phyloP scores from a whole-genome alignment of 768 basidiomycete genomes.

The Termitomyces sp. region DNA sequence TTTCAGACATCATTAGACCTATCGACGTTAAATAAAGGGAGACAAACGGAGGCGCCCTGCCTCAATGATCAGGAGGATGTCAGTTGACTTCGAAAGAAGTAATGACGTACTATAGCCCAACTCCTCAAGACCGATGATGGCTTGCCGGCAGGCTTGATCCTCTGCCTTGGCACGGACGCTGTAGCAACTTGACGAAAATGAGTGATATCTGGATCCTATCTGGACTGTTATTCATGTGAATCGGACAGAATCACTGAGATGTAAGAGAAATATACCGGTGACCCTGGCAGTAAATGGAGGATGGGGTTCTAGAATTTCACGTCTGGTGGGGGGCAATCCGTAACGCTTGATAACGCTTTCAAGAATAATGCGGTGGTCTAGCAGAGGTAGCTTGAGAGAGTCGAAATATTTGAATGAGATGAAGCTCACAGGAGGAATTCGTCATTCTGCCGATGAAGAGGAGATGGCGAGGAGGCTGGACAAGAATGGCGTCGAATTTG shows the following conservation, averaged over 20 bases:
- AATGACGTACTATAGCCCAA: not conserved
- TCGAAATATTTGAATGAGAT: not conserved
- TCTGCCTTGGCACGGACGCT: not conserved
- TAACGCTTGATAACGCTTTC: not conserved
- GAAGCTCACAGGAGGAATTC: not conserved
- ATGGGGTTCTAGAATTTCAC: not conserved
- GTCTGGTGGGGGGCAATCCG: not conserved
- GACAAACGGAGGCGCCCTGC: not conserved
- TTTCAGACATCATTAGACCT: not conserved
- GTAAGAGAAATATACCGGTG: not conserved
- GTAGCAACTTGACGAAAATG: not conserved
- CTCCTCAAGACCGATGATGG: not conserved
- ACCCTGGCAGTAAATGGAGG: not conserved
- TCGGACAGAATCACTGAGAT: not conserved
- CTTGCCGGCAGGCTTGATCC: constrained; percentile 1
- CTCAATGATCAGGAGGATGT: not conserved
- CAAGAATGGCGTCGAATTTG: not conserved
- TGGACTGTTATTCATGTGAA: not conserved
- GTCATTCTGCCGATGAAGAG: not conserved
- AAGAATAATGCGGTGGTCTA: constrained; percentile 2
- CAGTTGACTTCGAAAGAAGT: not conserved
- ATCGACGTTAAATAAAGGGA: not conserved
- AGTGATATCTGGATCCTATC: not conserved
- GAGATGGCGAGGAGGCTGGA: not conserved
- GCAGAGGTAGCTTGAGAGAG: not conserved